phyloP scores from a whole-genome alignment of 2,329 filamentous ascomycete species.

The Talaromyces marneffei region DNA sequence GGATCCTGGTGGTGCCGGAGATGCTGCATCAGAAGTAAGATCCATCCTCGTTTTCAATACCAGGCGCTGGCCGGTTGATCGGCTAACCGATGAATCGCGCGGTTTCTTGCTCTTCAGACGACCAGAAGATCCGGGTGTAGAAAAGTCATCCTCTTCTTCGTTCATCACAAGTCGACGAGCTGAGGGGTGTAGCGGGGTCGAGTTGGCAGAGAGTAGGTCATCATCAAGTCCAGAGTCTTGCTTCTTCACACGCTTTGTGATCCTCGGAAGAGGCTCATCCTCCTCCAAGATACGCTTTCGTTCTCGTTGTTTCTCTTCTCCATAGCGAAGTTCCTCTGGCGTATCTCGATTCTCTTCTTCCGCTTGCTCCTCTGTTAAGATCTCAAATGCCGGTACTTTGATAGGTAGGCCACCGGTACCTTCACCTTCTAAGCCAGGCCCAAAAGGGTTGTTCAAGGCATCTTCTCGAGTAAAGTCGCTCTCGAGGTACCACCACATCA shows the following conservation, averaged over 20 bases:
- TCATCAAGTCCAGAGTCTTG: conserved; percentile 31
- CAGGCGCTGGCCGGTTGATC: conserved; percentile 33
- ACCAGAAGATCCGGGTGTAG: conserved; percentile 29
- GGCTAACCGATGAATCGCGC: conserved; percentile 32
- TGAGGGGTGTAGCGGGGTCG: conserved; percentile 36
- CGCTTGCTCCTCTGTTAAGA: conserved; percentile 46
- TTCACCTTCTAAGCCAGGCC: conserved; percentile 45
- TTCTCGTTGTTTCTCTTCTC: conserved; percentile 44
- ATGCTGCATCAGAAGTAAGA: conserved; percentile 33
- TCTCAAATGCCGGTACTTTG: conserved; percentile 44
- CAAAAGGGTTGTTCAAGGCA: conserved; percentile 86
- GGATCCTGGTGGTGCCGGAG: conserved; percentile 40
- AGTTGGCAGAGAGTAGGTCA: conserved; percentile 29
- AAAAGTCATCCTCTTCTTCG: conserved; percentile 39
- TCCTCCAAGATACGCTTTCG: conserved; percentile 47
- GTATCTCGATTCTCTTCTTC: conserved; percentile 48
- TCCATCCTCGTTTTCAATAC: conserved; percentile 43
- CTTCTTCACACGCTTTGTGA: conserved; percentile 42
- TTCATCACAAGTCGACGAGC: conserved; percentile 23
- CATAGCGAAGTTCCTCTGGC: conserved; percentile 43
- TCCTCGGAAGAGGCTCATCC: conserved; percentile 42
- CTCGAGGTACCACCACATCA: conserved; percentile 99
- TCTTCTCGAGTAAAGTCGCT: conserved; percentile 88
- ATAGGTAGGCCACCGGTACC: conserved; percentile 40
- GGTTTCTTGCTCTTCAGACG: conserved; percentile 37